Conservation (phyloP, 129 eudicot species). For the Helianthus annuus region HanXRQr2.0-SUNRISE NC_035439.2:132487133-132487632, state of each 20-base stretch:
- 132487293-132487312: constrained; percentile 45
- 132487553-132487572: constrained; percentile 45
- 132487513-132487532: constrained; percentile 53
- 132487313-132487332: constrained; percentile 66
- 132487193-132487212: constrained; percentile 47
- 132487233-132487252: constrained; percentile 43
- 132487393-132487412: constrained; percentile 4
- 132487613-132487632: constrained; percentile 13
- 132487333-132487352: constrained; percentile 62
- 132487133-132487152: constrained; percentile 72
- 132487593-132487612: constrained; percentile 54
- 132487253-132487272: constrained; percentile 42
- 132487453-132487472: constrained; percentile 48
- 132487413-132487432: not conserved
- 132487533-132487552: constrained; percentile 74
- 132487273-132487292: constrained; percentile 51
- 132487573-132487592: constrained; percentile 41
- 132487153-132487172: constrained; percentile 35
- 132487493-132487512: constrained; percentile 54
- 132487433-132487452: not conserved
- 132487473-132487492: constrained; percentile 59
- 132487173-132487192: constrained; percentile 30
- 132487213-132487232: constrained; percentile 65
- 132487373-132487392: constrained; percentile 39
- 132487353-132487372: constrained; percentile 57